Evolutionary conservation across 768 basidiomycete genomes (phyloP).

Genomic region (Kwoniella dejecticola): DNA sequence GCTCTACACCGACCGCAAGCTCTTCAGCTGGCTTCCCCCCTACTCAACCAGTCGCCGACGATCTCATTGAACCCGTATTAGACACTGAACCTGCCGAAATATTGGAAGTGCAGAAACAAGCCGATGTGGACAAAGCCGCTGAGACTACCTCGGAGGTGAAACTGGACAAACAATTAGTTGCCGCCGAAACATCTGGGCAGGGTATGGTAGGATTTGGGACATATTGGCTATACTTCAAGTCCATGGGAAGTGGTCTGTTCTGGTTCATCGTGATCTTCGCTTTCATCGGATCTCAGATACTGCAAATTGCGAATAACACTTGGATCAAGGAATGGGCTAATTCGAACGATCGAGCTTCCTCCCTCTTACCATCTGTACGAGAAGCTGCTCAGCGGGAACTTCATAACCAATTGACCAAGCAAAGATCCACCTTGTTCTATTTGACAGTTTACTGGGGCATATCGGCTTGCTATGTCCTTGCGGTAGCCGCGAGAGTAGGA

Average conservation of each 20-base stretch:
- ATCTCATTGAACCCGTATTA: conserved; percentile 39
- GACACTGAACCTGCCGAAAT: conserved; percentile 34
- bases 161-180: conserved; percentile 49
- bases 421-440: conserved; percentile 45
- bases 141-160: conserved; percentile 21
- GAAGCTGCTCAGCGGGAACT: conserved; percentile 1
- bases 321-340: conserved; percentile 56
- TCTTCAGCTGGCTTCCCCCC: conserved; percentile 15
- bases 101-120: conserved; percentile 40
- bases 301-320: conserved; percentile 51
- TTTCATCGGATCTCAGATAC: conserved; percentile 46
- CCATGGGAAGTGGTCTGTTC: conserved; percentile 41
- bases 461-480: conserved; percentile 39
- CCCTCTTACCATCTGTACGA: background rate
- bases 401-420: conserved; percentile 1
- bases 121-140: conserved; percentile 33
- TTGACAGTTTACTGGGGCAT: conserved; percentile 45
- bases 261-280: conserved; percentile 48
- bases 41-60: conserved; percentile 4
- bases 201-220: conserved; percentile 44
- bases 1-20: conserved; percentile 9
- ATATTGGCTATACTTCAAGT: conserved; percentile 47
- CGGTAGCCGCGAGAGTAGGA: conserved; percentile 45
- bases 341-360: conserved; percentile 15
- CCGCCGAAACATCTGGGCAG: conserved; percentile 40